phyloP scores from a whole-genome alignment of 257 asterid genomes.

The Ballota nigra region DNA sequence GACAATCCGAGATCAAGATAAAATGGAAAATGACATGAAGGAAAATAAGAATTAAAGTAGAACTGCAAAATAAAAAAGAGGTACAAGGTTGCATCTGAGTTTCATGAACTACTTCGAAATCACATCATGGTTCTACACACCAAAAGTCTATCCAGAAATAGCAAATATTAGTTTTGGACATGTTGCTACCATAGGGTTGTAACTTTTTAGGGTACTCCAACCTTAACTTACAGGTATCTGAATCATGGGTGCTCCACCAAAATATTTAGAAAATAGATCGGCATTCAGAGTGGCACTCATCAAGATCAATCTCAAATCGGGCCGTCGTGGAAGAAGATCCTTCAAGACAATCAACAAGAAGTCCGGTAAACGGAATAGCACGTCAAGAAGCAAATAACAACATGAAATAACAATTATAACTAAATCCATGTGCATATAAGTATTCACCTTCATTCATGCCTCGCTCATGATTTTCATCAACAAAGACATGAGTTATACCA shows the following conservation, averaged over 20 bases:
- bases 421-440: conserved; percentile 1
- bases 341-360: conserved; percentile 92
- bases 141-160: conserved; percentile 6
- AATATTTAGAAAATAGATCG: conserved; percentile 79
- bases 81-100: no score
- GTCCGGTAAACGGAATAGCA: conserved; percentile 53
- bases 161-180: neutral
- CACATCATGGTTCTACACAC: conserved; percentile 3
- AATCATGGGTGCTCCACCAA: conserved; percentile 86
- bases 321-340: conserved; percentile 93
- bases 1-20: conserved; percentile 3
- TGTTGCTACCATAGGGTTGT: conserved; percentile 10
- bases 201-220: conserved; percentile 5
- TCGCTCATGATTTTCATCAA: conserved; percentile 98
- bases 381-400: conserved; percentile 30
- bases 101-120: no score
- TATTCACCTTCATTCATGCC: conserved; percentile 99
- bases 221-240: conserved; percentile 82
- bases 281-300: conserved; percentile 99
- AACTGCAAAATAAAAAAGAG: neutral
- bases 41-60: neutral
- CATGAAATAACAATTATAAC: conserved; percentile 19
- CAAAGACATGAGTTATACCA: conserved; percentile 89
- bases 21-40: neutral
- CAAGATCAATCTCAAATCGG: conserved; percentile 88